Evolutionary conservation across 2,329 filamentous ascomycete genomes (phyloP), one percentile per base, ranked within the genome.

Genomic region (Exophiala phaeomuriformis): DNA sequence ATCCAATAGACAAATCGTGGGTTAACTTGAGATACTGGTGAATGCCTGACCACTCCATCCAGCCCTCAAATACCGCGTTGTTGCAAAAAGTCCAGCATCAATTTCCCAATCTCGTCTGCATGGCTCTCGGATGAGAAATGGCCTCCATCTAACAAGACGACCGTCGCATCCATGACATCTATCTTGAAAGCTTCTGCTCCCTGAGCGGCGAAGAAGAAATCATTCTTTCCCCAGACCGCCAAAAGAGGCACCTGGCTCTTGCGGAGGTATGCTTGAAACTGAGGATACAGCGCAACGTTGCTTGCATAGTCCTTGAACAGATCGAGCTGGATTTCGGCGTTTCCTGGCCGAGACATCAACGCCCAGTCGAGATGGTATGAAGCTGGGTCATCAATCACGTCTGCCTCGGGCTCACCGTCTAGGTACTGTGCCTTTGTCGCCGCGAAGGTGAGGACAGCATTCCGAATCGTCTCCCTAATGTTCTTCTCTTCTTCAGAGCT

Each of bases 211-310:
- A 70, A 70, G 30, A 78, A 75, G 2, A 64, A 60, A 67, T 83
- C 80, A 53, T 77, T 73, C 66, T 76, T 77, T 0, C 81, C 80
- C 81, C 81, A 84, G 2, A 77, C 70, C 1, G 78, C 77, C 56
- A 84, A 63, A 2, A 83, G 62, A 0, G 80, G 79, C 0, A 81
- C 74, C 45, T 75, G 66, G 0, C 69, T 75, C 5, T 69, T 64
- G 3, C 75, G 67, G 42, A 83, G 75, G 55, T 77, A 83, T 44
- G 74, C 67, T 32, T 84, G 81, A 51, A 80, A 81, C 7, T 69
- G 60, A 0, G 76, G 75, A 61, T 83, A 82, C n/a, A 77, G 62
- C 0, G 62, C 57, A 2, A 82, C 60, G 61, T 83, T 84, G 10
- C 66, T 79, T 10, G 70, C 66, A 60, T 84, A 84, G 57, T 82